Conservation (phyloP, 257 asterid genomes). For the Nicotiana undulata region DNA sequence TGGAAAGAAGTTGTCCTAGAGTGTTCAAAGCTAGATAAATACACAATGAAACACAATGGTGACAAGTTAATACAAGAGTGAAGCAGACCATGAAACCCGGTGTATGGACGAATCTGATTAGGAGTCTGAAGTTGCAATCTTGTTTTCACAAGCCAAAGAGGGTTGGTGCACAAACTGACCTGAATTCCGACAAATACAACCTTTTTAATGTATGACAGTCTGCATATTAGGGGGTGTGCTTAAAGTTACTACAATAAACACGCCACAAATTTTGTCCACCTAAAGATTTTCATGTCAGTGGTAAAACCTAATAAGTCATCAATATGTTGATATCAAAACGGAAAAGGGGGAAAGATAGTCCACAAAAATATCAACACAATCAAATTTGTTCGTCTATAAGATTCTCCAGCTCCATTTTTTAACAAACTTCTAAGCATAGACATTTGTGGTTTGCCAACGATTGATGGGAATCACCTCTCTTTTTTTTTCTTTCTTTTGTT, state of each 20-base stretch:
- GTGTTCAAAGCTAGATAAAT: background rate
- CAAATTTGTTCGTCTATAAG: background rate
- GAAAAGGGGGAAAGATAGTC: background rate
- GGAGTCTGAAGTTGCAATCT: constrained; percentile 97
- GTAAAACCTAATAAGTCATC: background rate
- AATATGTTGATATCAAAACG: background rate
- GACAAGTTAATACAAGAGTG: constrained; percentile 10
- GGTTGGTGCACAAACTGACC: constrained; percentile 85
- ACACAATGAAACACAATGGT: constrained; percentile 4
- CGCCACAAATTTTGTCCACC: background rate
- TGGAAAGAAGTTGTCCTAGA: background rate
- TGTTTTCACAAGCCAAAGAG: constrained; percentile 96
- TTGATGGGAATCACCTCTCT: background rate
- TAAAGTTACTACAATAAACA: background rate
- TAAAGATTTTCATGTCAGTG: background rate
- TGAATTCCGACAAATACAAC: constrained; percentile 21
- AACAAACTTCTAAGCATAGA: background rate
- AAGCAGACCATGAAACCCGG: constrained; percentile 82
- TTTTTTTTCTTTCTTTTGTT: background rate
- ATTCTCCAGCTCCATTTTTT: background rate
- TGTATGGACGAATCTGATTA: constrained; percentile 57
- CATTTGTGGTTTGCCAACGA: background rate
- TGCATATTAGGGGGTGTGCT: background rate
- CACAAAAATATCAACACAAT: background rate
- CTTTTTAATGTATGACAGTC: background rate